phyloP scores from a whole-genome alignment of 208 protist genomes.

The Plasmodiophora brassicae region DNA sequence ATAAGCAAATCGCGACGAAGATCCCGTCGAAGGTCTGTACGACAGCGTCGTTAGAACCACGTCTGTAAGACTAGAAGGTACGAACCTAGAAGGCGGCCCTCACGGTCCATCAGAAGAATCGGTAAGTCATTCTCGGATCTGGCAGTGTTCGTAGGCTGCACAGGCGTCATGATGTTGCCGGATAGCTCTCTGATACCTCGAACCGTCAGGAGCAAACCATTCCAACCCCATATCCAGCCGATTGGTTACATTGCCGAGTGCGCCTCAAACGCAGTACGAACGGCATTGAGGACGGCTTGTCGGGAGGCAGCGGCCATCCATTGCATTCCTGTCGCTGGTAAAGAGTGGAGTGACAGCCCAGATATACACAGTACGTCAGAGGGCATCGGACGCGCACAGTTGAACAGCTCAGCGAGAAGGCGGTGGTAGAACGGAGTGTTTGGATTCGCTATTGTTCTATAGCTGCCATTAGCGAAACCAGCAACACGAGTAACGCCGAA shows the following conservation, averaged over 20 bases:
- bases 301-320: background rate
- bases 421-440: slow-evolving; percentile 27
- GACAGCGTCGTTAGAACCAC: background rate
- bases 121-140: background rate
- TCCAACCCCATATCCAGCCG: no score
- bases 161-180: no score
- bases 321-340: background rate
- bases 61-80: no score
- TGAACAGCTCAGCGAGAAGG: slow-evolving; percentile 6
- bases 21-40: slow-evolving; percentile 7
- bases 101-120: slow-evolving; percentile 25
- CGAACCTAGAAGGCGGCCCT: background rate
- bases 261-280: background rate
- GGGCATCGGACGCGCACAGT: background rate
- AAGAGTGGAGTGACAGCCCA: no score
- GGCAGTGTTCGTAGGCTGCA: no score
- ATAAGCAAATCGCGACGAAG: background rate
- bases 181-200: no score
- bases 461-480: background rate
- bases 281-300: background rate
- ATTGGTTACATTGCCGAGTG: background rate
- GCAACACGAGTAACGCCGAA: background rate
- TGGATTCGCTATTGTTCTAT: background rate
- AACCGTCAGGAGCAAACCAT: no score
- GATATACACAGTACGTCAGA: no score